A percentile compares a stretch with the other conserved stretches of the same genome.
phyloP scores from a whole-genome alignment of 192 early-diverging fungal genomes.

The Funneliformis mosseae region DNA sequence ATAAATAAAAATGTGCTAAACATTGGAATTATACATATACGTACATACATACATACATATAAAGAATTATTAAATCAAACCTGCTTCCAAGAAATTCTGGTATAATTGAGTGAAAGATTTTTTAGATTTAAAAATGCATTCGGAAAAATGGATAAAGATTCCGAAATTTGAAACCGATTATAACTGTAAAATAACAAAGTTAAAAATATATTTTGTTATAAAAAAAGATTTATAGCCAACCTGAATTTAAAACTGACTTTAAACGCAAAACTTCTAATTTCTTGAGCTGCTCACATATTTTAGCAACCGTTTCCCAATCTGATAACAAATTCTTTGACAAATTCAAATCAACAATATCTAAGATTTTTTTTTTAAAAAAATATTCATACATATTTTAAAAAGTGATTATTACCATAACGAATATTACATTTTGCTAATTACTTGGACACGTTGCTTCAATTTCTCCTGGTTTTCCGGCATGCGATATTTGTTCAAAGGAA shows the following conservation, averaged over 20 bases:
- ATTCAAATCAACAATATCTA: slow-evolving; percentile 58
- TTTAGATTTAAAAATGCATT: slow-evolving; percentile 37
- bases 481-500: slow-evolving; percentile 45
- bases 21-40: not conserved
- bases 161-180: slow-evolving; percentile 36
- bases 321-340: slow-evolving; percentile 55
- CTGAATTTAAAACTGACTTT: slow-evolving; percentile 41
- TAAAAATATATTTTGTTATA: not conserved
- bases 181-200: not conserved
- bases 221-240: slow-evolving; percentile 9
- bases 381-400: no score
- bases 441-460: slow-evolving; percentile 44
- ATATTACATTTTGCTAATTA: slow-evolving; percentile 27
- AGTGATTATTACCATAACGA: no score
- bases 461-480: slow-evolving; percentile 41
- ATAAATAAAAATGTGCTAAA: not conserved
- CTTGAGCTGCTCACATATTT: slow-evolving; percentile 47
- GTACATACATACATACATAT: slow-evolving; percentile 22
- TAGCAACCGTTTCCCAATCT: slow-evolving; percentile 51
- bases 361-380: not conserved
- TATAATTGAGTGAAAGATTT: slow-evolving; percentile 40
- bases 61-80: not conserved
- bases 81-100: slow-evolving; percentile 42
- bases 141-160: slow-evolving; percentile 7
- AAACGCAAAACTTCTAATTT: slow-evolving; percentile 49